phyloP scores from a whole-genome alignment of 208 protist species.

The Zelonia costaricensis region DNA sequence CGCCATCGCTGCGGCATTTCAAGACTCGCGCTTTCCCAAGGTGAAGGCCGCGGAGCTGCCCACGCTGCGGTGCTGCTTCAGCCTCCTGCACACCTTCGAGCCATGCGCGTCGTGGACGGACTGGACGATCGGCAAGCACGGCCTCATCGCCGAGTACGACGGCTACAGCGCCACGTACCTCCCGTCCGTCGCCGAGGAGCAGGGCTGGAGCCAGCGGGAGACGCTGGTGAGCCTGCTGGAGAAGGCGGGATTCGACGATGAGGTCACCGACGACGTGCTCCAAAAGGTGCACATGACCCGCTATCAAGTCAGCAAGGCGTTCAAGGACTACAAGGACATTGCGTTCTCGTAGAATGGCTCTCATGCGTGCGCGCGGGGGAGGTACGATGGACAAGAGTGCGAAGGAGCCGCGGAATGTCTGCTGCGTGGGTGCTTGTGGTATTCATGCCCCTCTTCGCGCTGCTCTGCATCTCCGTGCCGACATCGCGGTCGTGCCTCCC shows the following conservation, averaged over 20 bases:
- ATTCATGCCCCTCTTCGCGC: too few species aligned
- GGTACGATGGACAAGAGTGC: too few species aligned
- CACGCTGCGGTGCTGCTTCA: conserved; percentile 72
- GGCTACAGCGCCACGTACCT: conserved; percentile 77
- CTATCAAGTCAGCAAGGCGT: conserved; percentile 73
- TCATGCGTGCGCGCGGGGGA: too few species aligned
- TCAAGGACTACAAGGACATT: conserved; percentile 41
- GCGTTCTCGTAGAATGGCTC: too few species aligned
- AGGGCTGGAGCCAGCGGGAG: conserved; percentile 74
- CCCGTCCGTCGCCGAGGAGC: conserved; percentile 73
- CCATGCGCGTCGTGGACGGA: conserved; percentile 68
- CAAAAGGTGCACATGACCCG: conserved; percentile 51
- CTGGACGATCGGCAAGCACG: conserved; percentile 84
- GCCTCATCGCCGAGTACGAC: conserved; percentile 67
- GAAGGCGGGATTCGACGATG: conserved; percentile 74
- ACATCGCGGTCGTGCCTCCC: too few species aligned
- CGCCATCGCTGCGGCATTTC: conserved; percentile 64
- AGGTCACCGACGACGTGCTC: conserved; percentile 55
- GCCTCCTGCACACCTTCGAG: conserved; percentile 85
- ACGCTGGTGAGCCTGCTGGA: conserved; percentile 60
- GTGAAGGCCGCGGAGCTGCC: conserved; percentile 66
- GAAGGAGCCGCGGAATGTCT: too few species aligned
- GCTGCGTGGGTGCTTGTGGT: too few species aligned
- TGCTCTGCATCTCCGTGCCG: too few species aligned
- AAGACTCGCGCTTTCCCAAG: conserved; percentile 78